phyloP scores from a whole-genome alignment of 2,329 filamentous ascomycete species.

The Diplodia corticola region DNA sequence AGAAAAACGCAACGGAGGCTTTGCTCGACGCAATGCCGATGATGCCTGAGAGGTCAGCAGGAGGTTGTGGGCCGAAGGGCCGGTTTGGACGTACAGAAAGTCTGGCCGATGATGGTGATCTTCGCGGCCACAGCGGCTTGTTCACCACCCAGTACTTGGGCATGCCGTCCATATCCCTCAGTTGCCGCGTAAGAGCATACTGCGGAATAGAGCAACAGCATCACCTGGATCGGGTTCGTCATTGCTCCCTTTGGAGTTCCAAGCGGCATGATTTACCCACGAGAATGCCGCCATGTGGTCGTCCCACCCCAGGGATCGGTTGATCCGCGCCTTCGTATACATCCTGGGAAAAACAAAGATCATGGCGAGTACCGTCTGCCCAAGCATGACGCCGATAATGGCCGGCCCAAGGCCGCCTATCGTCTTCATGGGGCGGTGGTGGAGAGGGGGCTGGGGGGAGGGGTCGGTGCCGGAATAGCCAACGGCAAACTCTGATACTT shows the following conservation, averaged over 20 bases:
- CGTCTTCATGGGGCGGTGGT: slow-evolving; percentile 5
- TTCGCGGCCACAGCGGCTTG: slow-evolving; percentile 36
- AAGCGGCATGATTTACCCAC: background rate
- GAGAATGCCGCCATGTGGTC: slow-evolving; percentile 31
- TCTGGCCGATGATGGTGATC: slow-evolving; percentile 36
- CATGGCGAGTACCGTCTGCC: slow-evolving; percentile 31
- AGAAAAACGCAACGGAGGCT: slow-evolving; percentile 34
- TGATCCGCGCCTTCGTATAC: slow-evolving; percentile 34
- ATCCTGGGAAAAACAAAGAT: slow-evolving; percentile 32
- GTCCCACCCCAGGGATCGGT: slow-evolving; percentile 34
- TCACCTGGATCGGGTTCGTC: slow-evolving; percentile 25
- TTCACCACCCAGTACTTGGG: slow-evolving; percentile 27
- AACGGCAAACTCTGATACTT: background rate
- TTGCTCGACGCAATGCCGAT: slow-evolving; percentile 37
- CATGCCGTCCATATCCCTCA: slow-evolving; percentile 32
- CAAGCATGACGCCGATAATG: slow-evolving; percentile 32
- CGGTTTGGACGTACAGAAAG: slow-evolving; percentile 27
- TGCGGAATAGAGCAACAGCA: slow-evolving; percentile 32
- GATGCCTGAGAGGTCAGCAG: slow-evolving; percentile 19
- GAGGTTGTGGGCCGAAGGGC: no score
- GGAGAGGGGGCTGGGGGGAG: background rate
- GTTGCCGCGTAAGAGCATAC: slow-evolving; percentile 31
- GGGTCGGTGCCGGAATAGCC: background rate
- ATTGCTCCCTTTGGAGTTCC: background rate
- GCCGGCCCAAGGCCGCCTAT: slow-evolving; percentile 5